Base-by-base conservation (phyloP, 805 yeast genomes). In the Starmera quercuum region DNA sequence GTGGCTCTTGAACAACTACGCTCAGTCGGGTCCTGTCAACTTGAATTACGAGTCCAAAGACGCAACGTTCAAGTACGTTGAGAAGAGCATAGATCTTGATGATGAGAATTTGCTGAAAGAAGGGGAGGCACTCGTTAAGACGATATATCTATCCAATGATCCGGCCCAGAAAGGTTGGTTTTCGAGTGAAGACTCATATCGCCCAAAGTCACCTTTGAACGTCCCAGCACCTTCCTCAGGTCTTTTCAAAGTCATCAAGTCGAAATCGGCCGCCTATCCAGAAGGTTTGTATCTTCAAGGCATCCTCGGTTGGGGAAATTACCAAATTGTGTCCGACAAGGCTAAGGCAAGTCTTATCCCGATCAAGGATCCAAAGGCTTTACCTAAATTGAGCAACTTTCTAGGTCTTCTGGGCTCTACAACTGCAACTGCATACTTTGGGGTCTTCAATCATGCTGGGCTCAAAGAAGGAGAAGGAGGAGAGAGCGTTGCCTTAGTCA, bases 141-240 rank as follows among this genome's bases (percentile, higher is more conserved):
- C 61, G 3, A 41, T 66, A 28, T 67, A 63, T 38, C 40, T 75
- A 8, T 72, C 81, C 17, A 71, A 75, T 43, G 82, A 76, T 47
- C 82, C 83, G 11, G 73, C 80, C 13, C 78, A 74, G 46, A 73
- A 77, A 51, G 63, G 64, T 31, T 73, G 80, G 76, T 73, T 74
- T 39, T 42, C 60, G 2, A 44, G 57, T 11, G 39, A 41, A 14
- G 57, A 49, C 31, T 53, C 59, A 30, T 55, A 56, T 39, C 45
- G 53, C 6, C 45, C 45, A 27, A 53, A 54, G 14, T 45, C 49
- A 4, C 68, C 73, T 20, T 52, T 66, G 9, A 51, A 56, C 19
- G 58, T 60, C 31, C 70, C 70, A 14, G 68, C 73, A 15, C 58
- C 66, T 12, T 63, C 78, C 35, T 60, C 65, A 36, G 81, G 78